Conservation (phyloP, 805 yeast species). For the Yamadazyma ubonensis region DNA sequence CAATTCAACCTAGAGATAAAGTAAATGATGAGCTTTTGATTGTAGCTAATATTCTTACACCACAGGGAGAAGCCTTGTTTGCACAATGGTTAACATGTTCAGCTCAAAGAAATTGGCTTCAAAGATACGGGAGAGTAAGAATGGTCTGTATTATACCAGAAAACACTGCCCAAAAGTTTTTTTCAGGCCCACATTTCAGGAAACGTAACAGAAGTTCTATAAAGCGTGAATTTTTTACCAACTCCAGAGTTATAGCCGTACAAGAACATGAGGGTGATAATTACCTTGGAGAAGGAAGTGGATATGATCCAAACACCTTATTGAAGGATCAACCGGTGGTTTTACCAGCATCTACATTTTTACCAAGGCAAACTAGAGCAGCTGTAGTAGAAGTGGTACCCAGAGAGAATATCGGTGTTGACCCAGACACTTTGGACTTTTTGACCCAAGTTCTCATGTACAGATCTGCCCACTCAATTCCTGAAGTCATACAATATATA, state of each 20-base stretch:
- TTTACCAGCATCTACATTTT: slow-evolving; percentile 25
- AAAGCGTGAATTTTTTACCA: slow-evolving; percentile 63
- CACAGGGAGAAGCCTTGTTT: slow-evolving; percentile 62
- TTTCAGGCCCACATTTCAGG: slow-evolving; percentile 52
- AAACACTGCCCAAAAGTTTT: slow-evolving; percentile 48
- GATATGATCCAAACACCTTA: slow-evolving; percentile 36
- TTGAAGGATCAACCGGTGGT: slow-evolving; percentile 38
- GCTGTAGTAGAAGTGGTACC: slow-evolving; percentile 59
- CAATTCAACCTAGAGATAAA: slow-evolving; percentile 28
- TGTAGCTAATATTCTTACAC: slow-evolving; percentile 56
- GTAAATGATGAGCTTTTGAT: slow-evolving; percentile 56
- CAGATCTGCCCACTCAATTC: slow-evolving; percentile 34
- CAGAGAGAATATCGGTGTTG: slow-evolving; percentile 25
- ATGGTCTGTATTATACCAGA: slow-evolving; percentile 70
- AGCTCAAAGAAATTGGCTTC: slow-evolving; percentile 71
- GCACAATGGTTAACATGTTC: slow-evolving; percentile 76
- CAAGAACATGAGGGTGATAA: slow-evolving; percentile 23
- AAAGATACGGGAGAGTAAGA: slow-evolving; percentile 66
- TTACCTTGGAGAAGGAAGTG: slow-evolving; percentile 26
- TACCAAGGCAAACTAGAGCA: slow-evolving; percentile 37
- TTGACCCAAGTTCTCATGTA: slow-evolving; percentile 62
- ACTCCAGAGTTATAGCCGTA: slow-evolving; percentile 55
- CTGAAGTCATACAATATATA: slow-evolving; percentile 49
- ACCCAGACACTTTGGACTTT: slow-evolving; percentile 61
- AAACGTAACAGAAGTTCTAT: slow-evolving; percentile 63